Base-by-base conservation (phyloP, 2,329 filamentous ascomycete genomes). In the Nothopassalora personata region DNA sequence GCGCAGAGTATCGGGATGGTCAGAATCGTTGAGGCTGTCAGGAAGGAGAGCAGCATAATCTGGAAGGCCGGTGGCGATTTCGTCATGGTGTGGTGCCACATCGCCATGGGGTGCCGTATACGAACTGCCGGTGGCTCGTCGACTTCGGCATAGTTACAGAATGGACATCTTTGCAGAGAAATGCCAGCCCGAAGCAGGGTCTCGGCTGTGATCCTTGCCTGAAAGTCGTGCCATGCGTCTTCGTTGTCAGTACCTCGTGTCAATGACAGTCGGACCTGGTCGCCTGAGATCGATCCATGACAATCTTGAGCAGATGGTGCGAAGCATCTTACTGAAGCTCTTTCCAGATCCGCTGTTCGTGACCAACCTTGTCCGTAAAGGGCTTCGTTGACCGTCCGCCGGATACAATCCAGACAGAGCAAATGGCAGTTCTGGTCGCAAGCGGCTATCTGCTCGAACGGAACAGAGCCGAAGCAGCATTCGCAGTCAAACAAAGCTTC, bases 341-440 rank as follows among this genome's bases (percentile, higher is more conserved):
- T 84, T 59, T 86, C 81, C 30, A 84, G 75, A 70, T 94, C 83
- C 66, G 97, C 87, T 67, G 85, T 94, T 60, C 88, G 86, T 53
- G 85, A 83, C 90, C 93, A 97, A 54, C 90, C 90, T 73, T 97
- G 94, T 0, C 94, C 94, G 71, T 96, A 97, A 0, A 97, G 78
- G 1, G 92, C 91, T 72, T 97, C 93, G 53, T 87, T 88, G 60
- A 93, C 82, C 10, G 91, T 87, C 64, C 88, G 85, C 63, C 87
- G 87, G 53, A 97, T 86, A 73, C 94, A 97, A 49, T 84, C 83
- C 74, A 92, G 87, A 75, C 90, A 94, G 56, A 93, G 80, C 70
- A 89, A 83, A 74, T 94, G 90, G 1, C 84, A 86, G 2, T 83
- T 80, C 33, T 79, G 74, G 69, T 83, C 83, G 76, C 90, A 94